These are phyloP conservation scores for Leptographium wingfieldii DNA, from an alignment of 2,329 filamentous ascomycete genomes.

Conservation along the genomic window DNA sequence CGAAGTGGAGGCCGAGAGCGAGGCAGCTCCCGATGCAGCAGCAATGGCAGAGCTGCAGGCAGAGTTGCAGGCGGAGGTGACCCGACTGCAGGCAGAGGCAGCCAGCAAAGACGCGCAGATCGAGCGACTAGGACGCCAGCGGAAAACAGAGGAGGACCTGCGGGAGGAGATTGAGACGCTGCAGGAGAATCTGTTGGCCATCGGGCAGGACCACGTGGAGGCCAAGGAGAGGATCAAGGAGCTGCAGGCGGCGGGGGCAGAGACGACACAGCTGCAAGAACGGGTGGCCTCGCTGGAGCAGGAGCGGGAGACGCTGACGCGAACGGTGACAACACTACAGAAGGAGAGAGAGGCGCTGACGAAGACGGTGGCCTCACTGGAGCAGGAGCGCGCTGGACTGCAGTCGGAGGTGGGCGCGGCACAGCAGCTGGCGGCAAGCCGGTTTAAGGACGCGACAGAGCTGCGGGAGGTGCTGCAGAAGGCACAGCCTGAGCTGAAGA, in stretches of 20 bases:
- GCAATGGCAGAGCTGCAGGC: neutral
- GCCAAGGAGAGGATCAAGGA: slow-evolving; percentile 66
- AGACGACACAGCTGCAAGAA: slow-evolving; percentile 39
- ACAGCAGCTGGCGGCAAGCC: slow-evolving; percentile 70
- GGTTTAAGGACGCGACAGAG: slow-evolving; percentile 80
- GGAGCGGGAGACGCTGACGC: slow-evolving; percentile 44
- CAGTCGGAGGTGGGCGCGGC: slow-evolving; percentile 78
- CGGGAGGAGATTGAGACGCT: slow-evolving; percentile 78
- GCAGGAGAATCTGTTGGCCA: slow-evolving; percentile 62
- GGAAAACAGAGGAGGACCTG: slow-evolving; percentile 65
- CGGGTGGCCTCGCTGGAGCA: slow-evolving; percentile 57
- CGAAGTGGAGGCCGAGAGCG: slow-evolving; percentile 13
- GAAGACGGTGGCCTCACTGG: slow-evolving; percentile 24
- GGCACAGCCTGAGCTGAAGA: slow-evolving; percentile 73
- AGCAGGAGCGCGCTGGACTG: slow-evolving; percentile 50
- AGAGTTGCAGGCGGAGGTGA: neutral
- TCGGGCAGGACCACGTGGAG: slow-evolving; percentile 75
- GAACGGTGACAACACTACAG: slow-evolving; percentile 47
- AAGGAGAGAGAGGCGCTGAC: slow-evolving; percentile 47
- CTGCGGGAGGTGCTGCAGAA: slow-evolving; percentile 70
- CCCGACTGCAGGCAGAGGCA: slow-evolving; percentile 33
- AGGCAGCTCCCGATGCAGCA: neutral
- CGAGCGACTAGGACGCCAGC: slow-evolving; percentile 53
- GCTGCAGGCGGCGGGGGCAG: slow-evolving; percentile 45
- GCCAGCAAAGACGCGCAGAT: slow-evolving; percentile 58